phyloP scores from a whole-genome alignment of 2,329 filamentous ascomycete species.

The Bipolaris sorokiniana region DNA sequence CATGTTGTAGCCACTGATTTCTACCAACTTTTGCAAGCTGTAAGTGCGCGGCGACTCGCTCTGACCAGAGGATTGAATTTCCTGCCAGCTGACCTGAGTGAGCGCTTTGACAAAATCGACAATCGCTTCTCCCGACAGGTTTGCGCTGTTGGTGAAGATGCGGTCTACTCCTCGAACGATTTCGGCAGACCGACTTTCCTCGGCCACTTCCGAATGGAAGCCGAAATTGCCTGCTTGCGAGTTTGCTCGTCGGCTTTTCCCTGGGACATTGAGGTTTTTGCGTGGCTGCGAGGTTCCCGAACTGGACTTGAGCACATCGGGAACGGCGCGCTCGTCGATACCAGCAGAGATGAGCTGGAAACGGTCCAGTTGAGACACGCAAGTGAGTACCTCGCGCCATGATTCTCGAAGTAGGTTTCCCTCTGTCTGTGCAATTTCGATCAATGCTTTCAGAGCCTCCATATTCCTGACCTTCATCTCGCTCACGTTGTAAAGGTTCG shows the following conservation, averaged over 20 bases:
- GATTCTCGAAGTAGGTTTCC: conserved; percentile 87
- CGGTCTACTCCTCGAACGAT: conserved; percentile 91
- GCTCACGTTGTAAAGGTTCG: conserved; percentile 92
- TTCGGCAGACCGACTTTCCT: conserved; percentile 90
- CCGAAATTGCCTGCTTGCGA: conserved; percentile 53
- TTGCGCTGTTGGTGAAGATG: conserved; percentile 96
- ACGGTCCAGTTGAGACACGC: conserved; percentile 92
- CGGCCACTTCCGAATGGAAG: conserved; percentile 80
- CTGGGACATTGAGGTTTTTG: conserved; percentile 69
- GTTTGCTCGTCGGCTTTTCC: conserved; percentile 56
- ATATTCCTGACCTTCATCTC: conserved; percentile 97
- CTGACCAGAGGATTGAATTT: conserved; percentile 95
- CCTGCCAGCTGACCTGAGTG: conserved; percentile 97
- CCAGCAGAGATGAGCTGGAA: conserved; percentile 94
- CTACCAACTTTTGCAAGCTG: conserved; percentile 95
- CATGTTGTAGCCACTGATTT: conserved; percentile 99
- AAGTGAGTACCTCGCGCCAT: conserved; percentile 95
- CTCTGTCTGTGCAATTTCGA: conserved; percentile 91
- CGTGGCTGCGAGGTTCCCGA: conserved; percentile 66
- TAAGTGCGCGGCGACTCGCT: conserved; percentile 96
- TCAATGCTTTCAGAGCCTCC: conserved; percentile 86
- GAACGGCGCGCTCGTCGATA: conserved; percentile 89
- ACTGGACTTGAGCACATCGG: conserved; percentile 80
- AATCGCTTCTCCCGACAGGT: conserved; percentile 90
- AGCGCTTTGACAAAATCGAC: conserved; percentile 92